Conservation (phyloP, 2,329 filamentous ascomycete genomes). For the Colletotrichum tropicicola region DNA sequence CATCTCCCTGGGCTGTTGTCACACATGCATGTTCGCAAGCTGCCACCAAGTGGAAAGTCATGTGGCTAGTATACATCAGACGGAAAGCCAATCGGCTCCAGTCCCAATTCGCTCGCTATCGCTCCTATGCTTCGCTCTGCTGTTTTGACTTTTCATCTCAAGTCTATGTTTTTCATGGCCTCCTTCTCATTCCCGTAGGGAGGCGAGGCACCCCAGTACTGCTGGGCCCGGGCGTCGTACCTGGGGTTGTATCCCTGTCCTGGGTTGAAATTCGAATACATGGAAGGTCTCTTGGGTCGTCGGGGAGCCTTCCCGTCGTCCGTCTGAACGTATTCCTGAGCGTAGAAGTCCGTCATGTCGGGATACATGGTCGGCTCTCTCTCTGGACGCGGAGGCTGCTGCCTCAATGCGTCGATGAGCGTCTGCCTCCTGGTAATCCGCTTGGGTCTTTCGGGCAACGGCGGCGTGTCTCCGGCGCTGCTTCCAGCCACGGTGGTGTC, state of each 20-base stretch:
- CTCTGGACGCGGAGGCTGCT: background rate
- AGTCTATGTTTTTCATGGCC: background rate
- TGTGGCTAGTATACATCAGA: constrained; percentile 4
- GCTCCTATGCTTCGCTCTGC: constrained; percentile 1
- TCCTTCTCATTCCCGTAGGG: constrained; percentile 1
- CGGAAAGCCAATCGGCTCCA: background rate
- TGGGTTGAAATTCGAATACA: background rate
- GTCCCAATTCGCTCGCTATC: constrained; percentile 2
- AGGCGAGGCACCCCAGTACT: constrained; percentile 3
- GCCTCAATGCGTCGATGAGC: constrained; percentile 20
- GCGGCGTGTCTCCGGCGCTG: background rate
- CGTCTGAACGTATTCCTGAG: background rate
- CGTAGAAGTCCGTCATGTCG: constrained; percentile 2
- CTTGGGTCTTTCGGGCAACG: constrained; percentile 20
- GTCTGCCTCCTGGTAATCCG: constrained; percentile 26
- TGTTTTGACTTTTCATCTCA: background rate
- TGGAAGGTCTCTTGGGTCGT: background rate
- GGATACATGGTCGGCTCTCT: background rate
- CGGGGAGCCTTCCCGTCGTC: background rate
- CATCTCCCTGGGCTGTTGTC: background rate
- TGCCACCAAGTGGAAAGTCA: background rate
- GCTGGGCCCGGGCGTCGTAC: background rate
- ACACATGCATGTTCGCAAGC: background rate
- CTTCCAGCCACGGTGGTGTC: background rate
- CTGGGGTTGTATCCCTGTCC: background rate